Base-by-base conservation (phyloP, 177 flowering plant genomes). In the Tripterygium wilfordii region DNA sequence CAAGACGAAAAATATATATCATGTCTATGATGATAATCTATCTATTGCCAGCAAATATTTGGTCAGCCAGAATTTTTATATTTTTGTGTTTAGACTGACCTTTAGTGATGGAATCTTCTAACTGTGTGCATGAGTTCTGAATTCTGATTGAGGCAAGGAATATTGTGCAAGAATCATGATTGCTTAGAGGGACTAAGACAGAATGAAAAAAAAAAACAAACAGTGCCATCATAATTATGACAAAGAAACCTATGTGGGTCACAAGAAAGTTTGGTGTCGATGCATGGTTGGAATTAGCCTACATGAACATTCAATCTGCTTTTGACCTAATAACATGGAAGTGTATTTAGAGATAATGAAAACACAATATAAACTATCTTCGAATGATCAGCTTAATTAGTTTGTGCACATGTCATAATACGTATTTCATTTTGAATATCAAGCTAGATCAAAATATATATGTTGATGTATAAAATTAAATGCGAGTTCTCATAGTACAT, bases 11-110 rank as follows among this genome's bases (percentile, higher is more conserved):
- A 49, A 5, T 21, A 45, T 48, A 44, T 29, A 48, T 42, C 48
- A 25, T 22, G 46, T 54, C 57, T n/a, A 16, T 70, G n/a, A n/a
- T n/a, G n/a, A n/a, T n/a, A n/a, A n/a, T n/a, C n/a, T n/a, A n/a
- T n/a, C n/a, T n/a, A n/a, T n/a, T n/a, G 77, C 62, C 83, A 80
- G 80, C 71, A 47, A 58, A 63, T 48, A 42, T 57, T 50, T 54
- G 76, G 77, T 71, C 77, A 70, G 66, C 68, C 45, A 54, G 49
- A n/a, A n/a, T n/a, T n/a, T 64, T 56, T 62, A 53, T 32, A 42
- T 32, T 48, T 53, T 49, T 55, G 23, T 58, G 57, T 37, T 57
- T 54, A 51, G 55, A 64, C 56, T 43, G 33, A 27, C 49, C 60
- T 70, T 55, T 57, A 61, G 48, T 43, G 65, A 42, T 51, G 69